Conservation (phyloP, 345 rosid genomes). For the Citrus mangshanensis region DNA sequence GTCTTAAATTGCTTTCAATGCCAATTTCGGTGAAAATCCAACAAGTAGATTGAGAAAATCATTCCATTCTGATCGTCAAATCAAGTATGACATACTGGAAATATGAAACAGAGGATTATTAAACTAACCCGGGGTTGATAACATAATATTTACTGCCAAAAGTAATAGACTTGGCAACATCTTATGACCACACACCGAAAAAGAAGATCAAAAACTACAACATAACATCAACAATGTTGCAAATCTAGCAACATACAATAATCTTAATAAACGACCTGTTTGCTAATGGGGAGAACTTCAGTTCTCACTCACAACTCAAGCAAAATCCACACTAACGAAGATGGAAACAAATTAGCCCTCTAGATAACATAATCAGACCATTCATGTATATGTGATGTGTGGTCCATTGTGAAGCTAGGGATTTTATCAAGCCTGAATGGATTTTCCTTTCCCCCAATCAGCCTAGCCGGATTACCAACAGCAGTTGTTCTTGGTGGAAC, state of each 20-base stretch:
- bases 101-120: no score
- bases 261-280: background rate
- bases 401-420: constrained; percentile 94
- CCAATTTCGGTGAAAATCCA: background rate
- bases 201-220: background rate
- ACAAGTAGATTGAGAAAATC: background rate
- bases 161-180: background rate
- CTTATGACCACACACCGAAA: background rate
- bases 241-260: background rate
- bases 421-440: constrained; percentile 68
- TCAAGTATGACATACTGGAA: no score
- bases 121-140: no score
- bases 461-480: constrained; percentile 88
- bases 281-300: background rate
- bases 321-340: background rate
- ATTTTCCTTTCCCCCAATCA: constrained; percentile 88
- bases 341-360: background rate
- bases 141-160: background rate
- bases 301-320: background rate
- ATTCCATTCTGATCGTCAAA: background rate
- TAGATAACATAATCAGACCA: constrained; percentile 96
- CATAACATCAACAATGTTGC: background rate
- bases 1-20: background rate
- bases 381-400: constrained; percentile 69
- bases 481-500: constrained; percentile 82